A percentile compares a stretch with the other conserved stretches of the same genome.
Evolutionary conservation across 2,329 filamentous ascomycete genomes (phyloP).

Genomic region (Fusarium torreyae): DNA sequence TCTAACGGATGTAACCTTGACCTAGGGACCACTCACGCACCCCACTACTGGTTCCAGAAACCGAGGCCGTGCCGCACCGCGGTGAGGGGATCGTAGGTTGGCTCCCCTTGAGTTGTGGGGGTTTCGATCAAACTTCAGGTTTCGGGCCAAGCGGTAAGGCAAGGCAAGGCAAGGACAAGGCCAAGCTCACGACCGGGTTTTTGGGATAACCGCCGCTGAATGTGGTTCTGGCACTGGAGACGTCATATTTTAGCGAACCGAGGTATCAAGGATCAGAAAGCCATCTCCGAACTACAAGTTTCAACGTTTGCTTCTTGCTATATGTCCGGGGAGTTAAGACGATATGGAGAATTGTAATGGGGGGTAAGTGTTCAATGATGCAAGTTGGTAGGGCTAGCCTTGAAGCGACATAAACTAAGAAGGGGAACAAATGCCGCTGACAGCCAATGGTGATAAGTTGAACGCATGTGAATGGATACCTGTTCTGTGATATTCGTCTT

Average conservation of each 20-base stretch:
- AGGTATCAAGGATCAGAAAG: constrained; percentile 3
- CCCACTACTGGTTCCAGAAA: constrained; percentile 49
- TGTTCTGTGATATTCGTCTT: not conserved
- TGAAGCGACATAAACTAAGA: constrained; percentile 16
- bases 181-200: not conserved
- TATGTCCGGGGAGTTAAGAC: constrained; percentile 7
- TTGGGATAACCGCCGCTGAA: constrained; percentile 5
- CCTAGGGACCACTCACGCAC: constrained; percentile 36
- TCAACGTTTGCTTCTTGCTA: not conserved
- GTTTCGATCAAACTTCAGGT: constrained; percentile 14
- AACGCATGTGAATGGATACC: constrained; percentile 12
- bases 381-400: constrained; percentile 34
- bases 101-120: constrained; percentile 16
- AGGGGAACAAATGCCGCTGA: constrained; percentile 10
- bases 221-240: not conserved
- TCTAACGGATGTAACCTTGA: constrained; percentile 32
- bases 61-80: constrained; percentile 29
- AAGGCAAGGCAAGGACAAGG: constrained; percentile 2
- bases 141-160: constrained; percentile 18
- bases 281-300: constrained; percentile 11
- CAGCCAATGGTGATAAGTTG: not conserved
- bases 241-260: constrained; percentile 19
- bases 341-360: not conserved
- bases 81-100: constrained; percentile 21
- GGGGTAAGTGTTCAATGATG: not conserved